Evolutionary conservation across 164 flowering plant species (phyloP).

Genomic region (Liriodendron chinense): DNA sequence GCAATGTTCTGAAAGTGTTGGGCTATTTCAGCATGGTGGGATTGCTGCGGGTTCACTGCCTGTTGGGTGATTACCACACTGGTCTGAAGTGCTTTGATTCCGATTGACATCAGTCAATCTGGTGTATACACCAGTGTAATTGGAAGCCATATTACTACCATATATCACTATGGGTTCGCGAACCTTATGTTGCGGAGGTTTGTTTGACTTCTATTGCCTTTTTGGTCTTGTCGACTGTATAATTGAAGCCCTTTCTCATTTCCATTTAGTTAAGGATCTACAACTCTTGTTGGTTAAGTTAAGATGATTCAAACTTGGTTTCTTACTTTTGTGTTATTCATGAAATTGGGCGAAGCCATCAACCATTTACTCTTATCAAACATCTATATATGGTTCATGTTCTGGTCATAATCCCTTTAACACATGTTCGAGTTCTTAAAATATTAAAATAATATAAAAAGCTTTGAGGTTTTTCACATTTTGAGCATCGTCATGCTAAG

Average conservation of each 20-base stretch:
- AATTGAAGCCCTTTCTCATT: no score
- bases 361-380: neutral
- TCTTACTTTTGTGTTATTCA: neutral
- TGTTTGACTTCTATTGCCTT: constrained; percentile 8
- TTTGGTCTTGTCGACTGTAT: neutral
- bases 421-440: neutral
- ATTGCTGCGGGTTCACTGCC: constrained; percentile 91
- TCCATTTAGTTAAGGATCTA: neutral
- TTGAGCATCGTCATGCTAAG: neutral
- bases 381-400: no score
- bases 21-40: constrained; percentile 99
- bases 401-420: neutral
- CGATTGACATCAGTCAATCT: constrained; percentile 87
- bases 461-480: neutral
- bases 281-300: neutral
- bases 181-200: constrained; percentile 96
- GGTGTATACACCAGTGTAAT: constrained; percentile 94
- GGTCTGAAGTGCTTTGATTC: constrained; percentile 85
- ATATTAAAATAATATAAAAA: no score
- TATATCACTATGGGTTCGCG: constrained; percentile 95
- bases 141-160: constrained; percentile 92
- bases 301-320: neutral
- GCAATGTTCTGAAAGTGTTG: constrained; percentile 94
- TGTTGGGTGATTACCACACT: constrained; percentile 94
- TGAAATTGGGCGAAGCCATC: neutral